Evolutionary conservation across 805 yeast species (phyloP).

Genomic region (Sungouiella blattae): DNA sequence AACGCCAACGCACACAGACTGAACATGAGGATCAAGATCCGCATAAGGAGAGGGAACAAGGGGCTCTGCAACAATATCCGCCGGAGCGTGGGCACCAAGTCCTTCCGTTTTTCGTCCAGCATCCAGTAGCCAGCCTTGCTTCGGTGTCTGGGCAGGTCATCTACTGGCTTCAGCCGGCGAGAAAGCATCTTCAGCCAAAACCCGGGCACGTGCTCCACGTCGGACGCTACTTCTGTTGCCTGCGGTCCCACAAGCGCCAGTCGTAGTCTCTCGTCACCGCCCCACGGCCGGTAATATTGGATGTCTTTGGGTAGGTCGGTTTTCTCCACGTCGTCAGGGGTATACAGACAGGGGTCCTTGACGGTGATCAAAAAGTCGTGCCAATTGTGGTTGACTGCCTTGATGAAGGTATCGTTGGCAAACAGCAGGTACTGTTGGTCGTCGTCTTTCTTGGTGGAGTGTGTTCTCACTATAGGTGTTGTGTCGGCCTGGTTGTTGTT

Average conservation of each 20-base stretch:
- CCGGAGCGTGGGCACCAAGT: slow-evolving; percentile 59
- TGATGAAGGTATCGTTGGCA: slow-evolving; percentile 36
- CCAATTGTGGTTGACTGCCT: slow-evolving; percentile 48
- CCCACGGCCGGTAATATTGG: slow-evolving; percentile 54
- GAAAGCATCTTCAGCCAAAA: slow-evolving; percentile 12
- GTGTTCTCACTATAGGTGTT: slow-evolving; percentile 6
- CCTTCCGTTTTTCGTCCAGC: slow-evolving; percentile 58
- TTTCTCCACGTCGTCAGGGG: slow-evolving; percentile 26
- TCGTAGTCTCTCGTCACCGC: slow-evolving; percentile 63
- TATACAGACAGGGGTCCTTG: slow-evolving; percentile 40
- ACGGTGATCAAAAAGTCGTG: slow-evolving; percentile 46
- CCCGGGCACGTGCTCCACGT: slow-evolving; percentile 16
- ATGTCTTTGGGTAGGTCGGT: slow-evolving; percentile 32
- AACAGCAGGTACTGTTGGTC: slow-evolving; percentile 35
- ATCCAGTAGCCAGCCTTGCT: slow-evolving; percentile 67
- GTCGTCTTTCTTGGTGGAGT: slow-evolving; percentile 10
- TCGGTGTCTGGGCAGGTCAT: slow-evolving; percentile 31
- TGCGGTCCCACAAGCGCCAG: slow-evolving; percentile 44
- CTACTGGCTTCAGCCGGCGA: slow-evolving; percentile 5
- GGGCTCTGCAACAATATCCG: slow-evolving; percentile 69
- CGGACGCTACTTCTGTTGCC: slow-evolving; percentile 28
- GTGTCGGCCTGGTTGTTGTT: slow-evolving; percentile 17
- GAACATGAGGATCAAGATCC: slow-evolving; percentile 48
- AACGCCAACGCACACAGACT: slow-evolving; percentile 69
- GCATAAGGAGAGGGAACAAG: slow-evolving; percentile 71